phyloP scores from a whole-genome alignment of 2,329 filamentous ascomycete species.

The Knufia fluminis region DNA sequence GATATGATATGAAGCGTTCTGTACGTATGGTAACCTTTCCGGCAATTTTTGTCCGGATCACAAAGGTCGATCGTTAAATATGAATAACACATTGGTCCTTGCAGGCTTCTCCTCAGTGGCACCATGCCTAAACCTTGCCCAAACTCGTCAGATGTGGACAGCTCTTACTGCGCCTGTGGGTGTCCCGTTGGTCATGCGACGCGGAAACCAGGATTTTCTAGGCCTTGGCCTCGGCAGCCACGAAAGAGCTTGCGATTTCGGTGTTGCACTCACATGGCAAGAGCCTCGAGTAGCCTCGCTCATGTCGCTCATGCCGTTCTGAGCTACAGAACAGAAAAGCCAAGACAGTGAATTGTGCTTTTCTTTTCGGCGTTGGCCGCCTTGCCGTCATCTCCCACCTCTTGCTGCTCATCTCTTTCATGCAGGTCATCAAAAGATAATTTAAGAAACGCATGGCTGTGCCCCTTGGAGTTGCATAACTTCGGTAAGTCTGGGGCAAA shows the following conservation, averaged over 20 bases:
- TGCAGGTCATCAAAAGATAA: neutral
- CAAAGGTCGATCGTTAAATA: neutral
- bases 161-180: neutral
- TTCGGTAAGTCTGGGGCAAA: neutral
- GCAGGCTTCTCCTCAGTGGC: conserved; percentile 6
- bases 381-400: too few relatives aligned
- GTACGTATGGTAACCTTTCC: neutral
- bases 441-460: neutral
- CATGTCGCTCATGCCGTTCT: neutral
- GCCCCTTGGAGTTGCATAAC: conserved; percentile 2
- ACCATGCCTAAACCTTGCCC: neutral
- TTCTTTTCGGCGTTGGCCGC: too few relatives aligned
- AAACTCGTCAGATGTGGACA: neutral
- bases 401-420: neutral
- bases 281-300: neutral
- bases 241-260: neutral
- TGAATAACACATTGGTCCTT: neutral
- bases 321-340: neutral
- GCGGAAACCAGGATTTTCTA: neutral
- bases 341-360: too few relatives aligned
- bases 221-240: neutral
- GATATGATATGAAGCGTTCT: neutral
- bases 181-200: conserved; percentile 3
- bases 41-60: neutral
- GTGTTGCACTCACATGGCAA: neutral